phyloP scores from a whole-genome alignment of 768 basidiomycete genomes.

The Glaciozyma martinii region DNA sequence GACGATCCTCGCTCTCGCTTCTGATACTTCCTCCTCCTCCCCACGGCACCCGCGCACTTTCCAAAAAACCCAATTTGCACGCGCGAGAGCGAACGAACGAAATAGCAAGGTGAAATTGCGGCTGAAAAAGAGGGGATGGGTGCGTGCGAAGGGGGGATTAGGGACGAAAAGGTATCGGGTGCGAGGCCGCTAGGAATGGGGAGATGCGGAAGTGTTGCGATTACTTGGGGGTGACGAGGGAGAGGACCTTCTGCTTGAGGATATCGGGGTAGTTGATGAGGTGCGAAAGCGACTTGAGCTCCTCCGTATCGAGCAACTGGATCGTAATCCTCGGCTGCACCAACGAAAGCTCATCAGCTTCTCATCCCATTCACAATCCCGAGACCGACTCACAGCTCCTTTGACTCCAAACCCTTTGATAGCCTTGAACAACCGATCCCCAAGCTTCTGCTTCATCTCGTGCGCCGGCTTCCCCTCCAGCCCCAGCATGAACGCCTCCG shows the following conservation, averaged over 20 bases:
- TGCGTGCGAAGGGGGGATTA: no score
- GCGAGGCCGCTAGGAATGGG: no score
- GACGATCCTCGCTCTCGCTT: no score
- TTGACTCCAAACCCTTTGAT: conserved; percentile 44
- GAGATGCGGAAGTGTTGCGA: no score
- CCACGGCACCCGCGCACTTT: no score
- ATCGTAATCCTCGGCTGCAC: conserved; percentile 74
- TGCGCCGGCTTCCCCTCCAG: conserved; percentile 47
- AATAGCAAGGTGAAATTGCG: no score
- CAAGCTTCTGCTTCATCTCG: conserved; percentile 67
- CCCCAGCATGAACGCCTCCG: conserved; percentile 64
- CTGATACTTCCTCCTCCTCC: no score
- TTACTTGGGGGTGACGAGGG: conserved; percentile 1
- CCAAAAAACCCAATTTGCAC: no score
- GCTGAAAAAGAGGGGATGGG: no score
- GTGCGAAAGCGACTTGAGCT: conserved; percentile 71
- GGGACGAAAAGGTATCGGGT: no score
- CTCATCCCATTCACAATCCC: neutral
- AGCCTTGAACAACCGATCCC: conserved; percentile 63
- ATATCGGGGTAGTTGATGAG: conserved; percentile 76
- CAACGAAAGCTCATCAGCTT: neutral
- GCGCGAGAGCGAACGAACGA: no score
- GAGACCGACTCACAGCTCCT: conserved; percentile 20
- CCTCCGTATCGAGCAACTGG: conserved; percentile 69
- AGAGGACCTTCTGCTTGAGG: conserved; percentile 60